Percentiles rank a stretch among this genome's conserved stretches.
These are phyloP conservation scores for Phytophthora pinifolia DNA, from an alignment of 352 stramenopile genomes.

Conservation along the genomic window DNA sequence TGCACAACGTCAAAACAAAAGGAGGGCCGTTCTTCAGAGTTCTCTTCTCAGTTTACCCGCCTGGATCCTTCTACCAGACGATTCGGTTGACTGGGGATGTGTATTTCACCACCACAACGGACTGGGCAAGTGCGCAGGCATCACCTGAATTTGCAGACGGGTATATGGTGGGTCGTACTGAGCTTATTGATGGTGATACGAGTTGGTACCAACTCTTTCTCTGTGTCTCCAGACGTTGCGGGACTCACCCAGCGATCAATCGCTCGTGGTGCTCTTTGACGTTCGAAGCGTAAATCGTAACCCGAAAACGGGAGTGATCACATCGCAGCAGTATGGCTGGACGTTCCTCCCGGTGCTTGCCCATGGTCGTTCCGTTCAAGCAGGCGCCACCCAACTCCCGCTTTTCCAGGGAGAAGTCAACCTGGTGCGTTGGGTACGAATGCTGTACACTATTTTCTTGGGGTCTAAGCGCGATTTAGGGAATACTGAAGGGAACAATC, in stretches of 20 bases:
- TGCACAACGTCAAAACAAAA: slow-evolving; percentile 71
- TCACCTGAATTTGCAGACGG: slow-evolving; percentile 64
- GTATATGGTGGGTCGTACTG: slow-evolving; percentile 37
- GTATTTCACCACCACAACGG: slow-evolving; percentile 58
- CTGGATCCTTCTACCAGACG: slow-evolving; percentile 62
- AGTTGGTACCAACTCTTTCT: neutral
- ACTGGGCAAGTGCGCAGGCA: slow-evolving; percentile 59
- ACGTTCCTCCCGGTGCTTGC: slow-evolving; percentile 60
- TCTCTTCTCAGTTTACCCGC: slow-evolving; percentile 51
- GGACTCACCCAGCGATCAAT: slow-evolving; percentile 28
- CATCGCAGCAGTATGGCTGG: slow-evolving; percentile 58
- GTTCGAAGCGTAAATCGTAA: slow-evolving; percentile 47
- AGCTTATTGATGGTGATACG: too few species aligned
- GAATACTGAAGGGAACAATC: slow-evolving; percentile 30
- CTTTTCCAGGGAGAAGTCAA: slow-evolving; percentile 66
- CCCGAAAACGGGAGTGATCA: slow-evolving; percentile 44
- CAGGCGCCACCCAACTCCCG: slow-evolving; percentile 52
- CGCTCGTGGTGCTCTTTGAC: slow-evolving; percentile 53
- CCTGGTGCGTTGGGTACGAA: slow-evolving; percentile 33
- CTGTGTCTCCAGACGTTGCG: slow-evolving; percentile 42
- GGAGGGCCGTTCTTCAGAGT: slow-evolving; percentile 51
- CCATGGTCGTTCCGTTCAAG: slow-evolving; percentile 33
- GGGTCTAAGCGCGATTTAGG: slow-evolving; percentile 21
- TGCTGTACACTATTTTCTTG: neutral
- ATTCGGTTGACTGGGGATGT: slow-evolving; percentile 52